Base-by-base conservation (phyloP, 495 filamentous ascomycete genomes). In the Poronia punctata region DNA sequence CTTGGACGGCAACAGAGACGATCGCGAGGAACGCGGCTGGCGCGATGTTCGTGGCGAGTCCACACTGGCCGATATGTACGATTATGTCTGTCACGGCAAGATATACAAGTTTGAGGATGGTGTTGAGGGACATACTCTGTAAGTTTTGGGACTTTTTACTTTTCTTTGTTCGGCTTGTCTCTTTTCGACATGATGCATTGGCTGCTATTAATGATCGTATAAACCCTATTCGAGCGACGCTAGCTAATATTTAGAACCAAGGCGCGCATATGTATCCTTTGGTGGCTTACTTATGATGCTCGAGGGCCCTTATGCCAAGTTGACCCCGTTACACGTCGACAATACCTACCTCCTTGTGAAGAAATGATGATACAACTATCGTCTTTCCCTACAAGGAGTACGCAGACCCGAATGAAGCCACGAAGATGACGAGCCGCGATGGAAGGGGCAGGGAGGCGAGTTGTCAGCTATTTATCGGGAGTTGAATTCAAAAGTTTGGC, bases 31-130 rank as follows among this genome's bases (percentile, higher is more conserved):
- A 43, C 72, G 70, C 49, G 84, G 88, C 30, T 95, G 88, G 88
- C 79, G 86, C 56, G 84, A 88, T 34, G 71, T 81, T 18, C 73
- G 70, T 49, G 80, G 76, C 21, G 87, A 94, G 58, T 65, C 76
- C 35, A 86, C 78, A 8, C 68, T 99, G 26, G 88, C 92, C 15
- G 88, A 97, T 60, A 79, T 84, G 62, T 99, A 80, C 46, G 93
- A 99, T 53, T 99, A 99, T 61, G 92, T 97, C 31, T 95, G 88
- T 63, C 80, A 95, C 63, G 92, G 92, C 45, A 97, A 96, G 78
- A 82, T 95, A 23, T 99, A 99, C 69, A 82, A 88, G 51, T 96
- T 97, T 60, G 88, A 93, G 65, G 92, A 96, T 60, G 84, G 76
- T 29, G 68, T 75, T 7, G 80, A 83, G 49, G 79, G 79, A 21